Conservation (phyloP, 441 rosid genomes). For the Theobroma grandiflorum region DNA sequence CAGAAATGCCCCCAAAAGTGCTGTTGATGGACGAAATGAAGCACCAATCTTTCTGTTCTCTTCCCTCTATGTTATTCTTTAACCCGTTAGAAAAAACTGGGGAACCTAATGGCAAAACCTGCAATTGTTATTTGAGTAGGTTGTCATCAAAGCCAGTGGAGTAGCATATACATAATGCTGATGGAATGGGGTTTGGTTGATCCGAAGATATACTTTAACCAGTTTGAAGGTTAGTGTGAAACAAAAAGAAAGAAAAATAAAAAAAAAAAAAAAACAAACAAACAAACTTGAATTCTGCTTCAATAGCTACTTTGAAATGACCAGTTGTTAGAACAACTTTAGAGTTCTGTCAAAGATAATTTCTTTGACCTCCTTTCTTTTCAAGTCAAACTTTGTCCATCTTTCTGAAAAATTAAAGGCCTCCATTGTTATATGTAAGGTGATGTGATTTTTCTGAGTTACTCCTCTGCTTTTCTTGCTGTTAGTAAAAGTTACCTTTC, state of each 20-base stretch:
- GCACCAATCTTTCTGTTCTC: constrained; percentile 42
- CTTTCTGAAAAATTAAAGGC: background rate
- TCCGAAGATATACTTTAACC: background rate
- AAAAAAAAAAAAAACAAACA: background rate
- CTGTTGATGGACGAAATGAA: constrained; percentile 33
- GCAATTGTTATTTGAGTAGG: background rate
- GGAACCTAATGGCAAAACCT: background rate
- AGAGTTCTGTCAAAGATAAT: constrained; percentile 57
- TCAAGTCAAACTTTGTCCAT: constrained; percentile 8
- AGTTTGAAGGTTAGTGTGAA: background rate
- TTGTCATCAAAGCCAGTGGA: background rate
- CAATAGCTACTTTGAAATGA: constrained; percentile 36
- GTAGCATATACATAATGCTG: constrained; percentile 17
- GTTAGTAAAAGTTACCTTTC: background rate
- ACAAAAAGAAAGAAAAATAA: background rate
- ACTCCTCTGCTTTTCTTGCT: background rate
- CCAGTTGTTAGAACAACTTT: constrained; percentile 47
- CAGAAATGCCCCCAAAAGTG: constrained; percentile 32
- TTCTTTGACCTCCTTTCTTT: constrained; percentile 35
- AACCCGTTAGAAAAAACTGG: constrained; percentile 34
- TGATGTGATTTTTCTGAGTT: background rate
- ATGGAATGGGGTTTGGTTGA: background rate
- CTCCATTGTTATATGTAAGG: background rate
- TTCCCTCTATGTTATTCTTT: constrained; percentile 20
- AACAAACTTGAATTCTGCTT: constrained; percentile 19